A percentile compares a stretch with the other conserved stretches of the same genome.
Evolutionary conservation across 176 grass and related monocot genomes (phyloP).

Genomic region (Chrysopogon serrulatus): DNA sequence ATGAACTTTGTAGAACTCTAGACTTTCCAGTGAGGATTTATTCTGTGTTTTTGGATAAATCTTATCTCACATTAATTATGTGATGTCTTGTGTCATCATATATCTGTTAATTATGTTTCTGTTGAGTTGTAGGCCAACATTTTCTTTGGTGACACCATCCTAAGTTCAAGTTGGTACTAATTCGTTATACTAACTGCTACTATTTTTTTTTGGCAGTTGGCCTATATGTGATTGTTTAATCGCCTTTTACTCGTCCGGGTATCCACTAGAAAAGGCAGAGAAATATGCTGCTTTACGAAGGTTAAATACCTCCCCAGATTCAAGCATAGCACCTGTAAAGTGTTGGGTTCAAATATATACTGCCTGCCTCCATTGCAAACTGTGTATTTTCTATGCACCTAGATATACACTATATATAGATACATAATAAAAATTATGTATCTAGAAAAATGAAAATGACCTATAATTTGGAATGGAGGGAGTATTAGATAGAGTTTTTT

Average conservation of each 20-base stretch:
- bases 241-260: conserved; percentile 89
- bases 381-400: neutral
- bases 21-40: neutral
- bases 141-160: neutral
- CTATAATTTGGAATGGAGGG: neutral
- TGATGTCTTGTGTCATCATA: neutral
- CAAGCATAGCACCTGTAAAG: neutral
- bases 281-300: conserved; percentile 72
- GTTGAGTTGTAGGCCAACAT: neutral
- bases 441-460: neutral
- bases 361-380: neutral
- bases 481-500: conserved; percentile 9
- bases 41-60: neutral
- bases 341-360: neutral
- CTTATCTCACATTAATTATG: neutral
- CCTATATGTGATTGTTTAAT: conserved; percentile 91
- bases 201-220: conserved; percentile 59
- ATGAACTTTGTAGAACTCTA: neutral
- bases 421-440: neutral
- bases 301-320: conserved; percentile 35
- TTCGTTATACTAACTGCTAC: conserved; percentile 2
- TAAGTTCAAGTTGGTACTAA: neutral
- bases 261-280: conserved; percentile 87
- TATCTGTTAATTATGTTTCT: neutral
- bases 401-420: neutral